Evolutionary conservation across 2,329 filamentous ascomycete genomes (phyloP).

Genomic region (Pseudopithomyces chartarum): DNA sequence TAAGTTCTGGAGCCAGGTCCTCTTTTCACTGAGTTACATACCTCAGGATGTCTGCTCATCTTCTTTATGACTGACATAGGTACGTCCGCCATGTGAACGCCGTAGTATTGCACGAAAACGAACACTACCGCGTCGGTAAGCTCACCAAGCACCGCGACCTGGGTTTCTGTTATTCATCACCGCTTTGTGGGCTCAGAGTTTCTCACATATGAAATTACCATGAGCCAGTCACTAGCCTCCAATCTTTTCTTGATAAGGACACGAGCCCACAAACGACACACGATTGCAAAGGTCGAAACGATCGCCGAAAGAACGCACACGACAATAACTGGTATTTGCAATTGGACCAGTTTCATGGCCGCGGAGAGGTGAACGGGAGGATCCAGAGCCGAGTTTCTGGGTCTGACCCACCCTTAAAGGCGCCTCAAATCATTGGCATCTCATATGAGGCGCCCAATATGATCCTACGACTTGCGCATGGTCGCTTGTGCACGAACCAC

Average conservation of each 20-base stretch:
- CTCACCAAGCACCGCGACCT: background rate
- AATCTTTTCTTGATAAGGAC: conserved; percentile 1
- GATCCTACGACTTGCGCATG: background rate
- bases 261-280: conserved; percentile 4
- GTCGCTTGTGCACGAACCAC: background rate
- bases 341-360: background rate
- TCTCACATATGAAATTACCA: conserved; percentile 14
- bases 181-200: background rate
- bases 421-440: background rate
- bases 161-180: background rate
- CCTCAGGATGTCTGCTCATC: conserved; percentile 1
- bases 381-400: background rate
- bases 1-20: background rate
- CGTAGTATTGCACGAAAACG: conserved; percentile 2
- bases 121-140: background rate
- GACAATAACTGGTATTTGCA: background rate
- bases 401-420: background rate
- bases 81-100: background rate
- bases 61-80: background rate
- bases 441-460: background rate
- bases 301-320: background rate
- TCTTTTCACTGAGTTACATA: background rate
- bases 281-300: conserved; percentile 1
- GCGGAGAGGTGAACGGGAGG: background rate
- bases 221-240: conserved; percentile 11